Evolutionary conservation across 164 flowering plant species (phyloP), one percentile per base, ranked within the genome.

Genomic region (Amborella trichopoda): DNA sequence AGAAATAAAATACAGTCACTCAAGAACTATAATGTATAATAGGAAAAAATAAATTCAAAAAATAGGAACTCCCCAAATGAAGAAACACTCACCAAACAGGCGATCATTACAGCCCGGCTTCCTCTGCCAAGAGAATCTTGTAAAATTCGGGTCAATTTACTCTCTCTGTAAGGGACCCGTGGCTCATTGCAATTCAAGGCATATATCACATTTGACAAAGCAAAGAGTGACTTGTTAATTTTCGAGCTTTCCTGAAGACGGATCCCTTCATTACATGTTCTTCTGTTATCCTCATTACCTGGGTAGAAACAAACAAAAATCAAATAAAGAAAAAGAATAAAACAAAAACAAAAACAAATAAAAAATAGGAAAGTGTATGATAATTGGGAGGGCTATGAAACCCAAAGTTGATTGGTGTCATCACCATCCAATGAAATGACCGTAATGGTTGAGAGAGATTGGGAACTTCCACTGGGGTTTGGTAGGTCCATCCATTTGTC

Each of bases 111-210:
- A 18, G 96, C 74, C 25, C 57, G 77, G 20, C 95, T 85, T 11
- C 64, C 68, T 48, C 99, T 94, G 44, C 96, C 96, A 39, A 93
- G 84, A 30, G 99, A 93, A 56, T 93, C 99, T 62, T 93, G 96
- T 64, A 88, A 59, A 54, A 93, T 81, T 6, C 99, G 72, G 25
- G 96, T 93, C 77, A 93, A 53, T 61, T 93, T 93, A 79, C 87
- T 88, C 34, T 93, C 96, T 50, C 99, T 55, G 47, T 88, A 88
- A 2, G 96, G 96, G 12, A 88, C 74, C 47, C 91, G 65, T 1
- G 77, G 58, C 43, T 59, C 61, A 58, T 77, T 79, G 61, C 82
- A 81, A 47, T 91, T 93, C 32, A 93, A 70, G 14, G 99, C 99
- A 69, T 69, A 77, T 26, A 91, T 87, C 52, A 91, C 99, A 61